These are phyloP conservation scores for Periconia digitata DNA, from an alignment of 2,329 filamentous ascomycete species.

Conservation along the genomic window DNA sequence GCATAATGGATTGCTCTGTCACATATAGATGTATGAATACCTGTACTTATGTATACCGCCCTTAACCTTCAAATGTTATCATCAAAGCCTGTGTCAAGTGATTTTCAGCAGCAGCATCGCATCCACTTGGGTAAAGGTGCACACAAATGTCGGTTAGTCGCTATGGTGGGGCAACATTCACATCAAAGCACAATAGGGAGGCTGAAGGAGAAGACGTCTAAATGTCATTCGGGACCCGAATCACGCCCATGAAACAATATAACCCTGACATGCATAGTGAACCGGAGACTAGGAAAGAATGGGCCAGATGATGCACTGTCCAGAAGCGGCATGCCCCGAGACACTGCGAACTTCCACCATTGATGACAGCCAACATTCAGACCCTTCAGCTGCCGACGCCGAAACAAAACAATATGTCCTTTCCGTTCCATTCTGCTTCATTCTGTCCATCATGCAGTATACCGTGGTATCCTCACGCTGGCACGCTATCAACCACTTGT, in stretches of 20 bases:
- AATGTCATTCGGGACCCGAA: slow-evolving; percentile 15
- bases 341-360: slow-evolving; percentile 27
- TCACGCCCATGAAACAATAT: slow-evolving; percentile 21
- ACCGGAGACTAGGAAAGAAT: slow-evolving; percentile 7
- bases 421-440: slow-evolving; percentile 13
- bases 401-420: slow-evolving; percentile 28
- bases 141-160: no score
- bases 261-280: slow-evolving; percentile 31
- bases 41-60: background rate
- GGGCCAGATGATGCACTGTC: slow-evolving; percentile 4
- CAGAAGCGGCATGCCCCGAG: slow-evolving; percentile 13
- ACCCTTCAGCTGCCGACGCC: slow-evolving; percentile 32
- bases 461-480: slow-evolving; percentile 24
- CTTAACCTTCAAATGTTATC: no score
- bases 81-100: no score
- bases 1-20: background rate
- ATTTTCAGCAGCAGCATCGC: background rate
- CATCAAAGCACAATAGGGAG: no score
- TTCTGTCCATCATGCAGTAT: slow-evolving; percentile 31
- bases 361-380: slow-evolving; percentile 36
- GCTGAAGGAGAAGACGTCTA: slow-evolving; percentile 2
- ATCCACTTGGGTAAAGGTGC: no score
- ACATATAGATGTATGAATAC: background rate
- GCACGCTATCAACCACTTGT: slow-evolving; percentile 20
- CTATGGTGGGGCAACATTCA: no score